Conservation (phyloP, 2,329 filamentous ascomycete genomes). For the Xylaria sp. region DNA sequence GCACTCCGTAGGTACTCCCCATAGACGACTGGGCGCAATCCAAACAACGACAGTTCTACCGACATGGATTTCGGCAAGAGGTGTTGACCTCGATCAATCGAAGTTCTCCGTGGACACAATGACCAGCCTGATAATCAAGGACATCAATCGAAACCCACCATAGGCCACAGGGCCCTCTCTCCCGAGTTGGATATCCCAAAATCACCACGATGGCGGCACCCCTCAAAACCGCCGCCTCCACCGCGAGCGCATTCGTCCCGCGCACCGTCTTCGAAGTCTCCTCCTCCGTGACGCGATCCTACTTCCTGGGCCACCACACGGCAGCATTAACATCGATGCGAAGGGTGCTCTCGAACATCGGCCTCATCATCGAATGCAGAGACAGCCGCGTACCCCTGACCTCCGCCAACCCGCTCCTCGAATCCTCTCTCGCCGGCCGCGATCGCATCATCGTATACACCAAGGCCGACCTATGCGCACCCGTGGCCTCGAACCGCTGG, state of each 20-base stretch:
- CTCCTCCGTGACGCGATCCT: slow-evolving; percentile 72
- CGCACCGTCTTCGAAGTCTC: slow-evolving; percentile 68
- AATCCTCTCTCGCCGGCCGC: slow-evolving; percentile 66
- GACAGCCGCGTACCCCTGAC: slow-evolving; percentile 88
- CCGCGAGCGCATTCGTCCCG: slow-evolving; percentile 60
- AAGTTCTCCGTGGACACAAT: neutral
- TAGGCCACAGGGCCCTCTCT: neutral
- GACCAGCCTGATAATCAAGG: neutral
- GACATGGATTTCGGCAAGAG: neutral
- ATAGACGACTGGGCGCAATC: slow-evolving; percentile 1
- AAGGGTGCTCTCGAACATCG: slow-evolving; percentile 69
- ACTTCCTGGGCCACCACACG: slow-evolving; percentile 90
- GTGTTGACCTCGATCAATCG: neutral
- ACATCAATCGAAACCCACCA: slow-evolving; percentile 1
- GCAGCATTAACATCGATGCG: slow-evolving; percentile 79
- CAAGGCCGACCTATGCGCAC: slow-evolving; percentile 68
- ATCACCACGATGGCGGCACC: neutral
- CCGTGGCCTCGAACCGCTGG: slow-evolving; percentile 23
- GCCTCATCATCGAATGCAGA: slow-evolving; percentile 88
- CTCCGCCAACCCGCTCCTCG: slow-evolving; percentile 84
- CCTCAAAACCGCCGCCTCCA: slow-evolving; percentile 4
- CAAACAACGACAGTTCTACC: neutral
- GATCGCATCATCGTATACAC: slow-evolving; percentile 85
- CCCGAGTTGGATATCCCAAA: neutral
- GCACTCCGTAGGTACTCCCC: neutral